A percentile compares a stretch with the other conserved stretches of the same genome.
These are phyloP conservation scores for Uromyces viciae-fabae DNA, from an alignment of 1,284 basidiomycete species.

Conservation along the genomic window DNA sequence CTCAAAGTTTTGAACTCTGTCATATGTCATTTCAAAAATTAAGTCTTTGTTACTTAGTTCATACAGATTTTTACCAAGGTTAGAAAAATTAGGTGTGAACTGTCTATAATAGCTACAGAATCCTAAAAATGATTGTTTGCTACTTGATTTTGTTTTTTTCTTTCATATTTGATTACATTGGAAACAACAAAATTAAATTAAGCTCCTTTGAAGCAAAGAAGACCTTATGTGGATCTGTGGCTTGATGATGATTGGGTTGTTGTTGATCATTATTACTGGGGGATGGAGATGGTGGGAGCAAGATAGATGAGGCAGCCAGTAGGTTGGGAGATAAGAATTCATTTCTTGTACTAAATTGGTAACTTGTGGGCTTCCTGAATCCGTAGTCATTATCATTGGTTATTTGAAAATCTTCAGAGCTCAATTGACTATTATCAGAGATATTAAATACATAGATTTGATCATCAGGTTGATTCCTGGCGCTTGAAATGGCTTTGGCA, in stretches of 20 bases:
- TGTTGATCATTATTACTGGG: background rate
- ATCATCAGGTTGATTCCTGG: background rate
- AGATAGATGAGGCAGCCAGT: background rate
- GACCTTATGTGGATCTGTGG: background rate
- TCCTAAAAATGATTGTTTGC: background rate
- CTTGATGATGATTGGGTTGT: too few species aligned
- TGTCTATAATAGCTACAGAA: background rate
- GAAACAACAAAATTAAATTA: constrained; percentile 13
- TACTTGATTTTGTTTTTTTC: background rate
- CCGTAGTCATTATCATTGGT: background rate
- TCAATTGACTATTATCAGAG: background rate
- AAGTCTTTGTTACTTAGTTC: background rate
- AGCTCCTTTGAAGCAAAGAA: constrained; percentile 29
- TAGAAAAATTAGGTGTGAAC: background rate
- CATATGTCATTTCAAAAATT: background rate
- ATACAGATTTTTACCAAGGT: background rate
- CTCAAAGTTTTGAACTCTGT: background rate
- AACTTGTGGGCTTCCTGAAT: background rate
- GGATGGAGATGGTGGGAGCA: background rate
- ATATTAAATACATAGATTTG: background rate
- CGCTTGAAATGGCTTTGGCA: too few species aligned
- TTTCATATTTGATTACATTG: constrained; percentile 21
- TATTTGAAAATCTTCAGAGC: background rate
- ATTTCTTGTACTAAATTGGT: background rate
- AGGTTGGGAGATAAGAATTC: background rate